These are phyloP conservation scores for Botrytis squamosa DNA, from an alignment of 2,329 filamentous ascomycete genomes.

Conservation along the genomic window DNA sequence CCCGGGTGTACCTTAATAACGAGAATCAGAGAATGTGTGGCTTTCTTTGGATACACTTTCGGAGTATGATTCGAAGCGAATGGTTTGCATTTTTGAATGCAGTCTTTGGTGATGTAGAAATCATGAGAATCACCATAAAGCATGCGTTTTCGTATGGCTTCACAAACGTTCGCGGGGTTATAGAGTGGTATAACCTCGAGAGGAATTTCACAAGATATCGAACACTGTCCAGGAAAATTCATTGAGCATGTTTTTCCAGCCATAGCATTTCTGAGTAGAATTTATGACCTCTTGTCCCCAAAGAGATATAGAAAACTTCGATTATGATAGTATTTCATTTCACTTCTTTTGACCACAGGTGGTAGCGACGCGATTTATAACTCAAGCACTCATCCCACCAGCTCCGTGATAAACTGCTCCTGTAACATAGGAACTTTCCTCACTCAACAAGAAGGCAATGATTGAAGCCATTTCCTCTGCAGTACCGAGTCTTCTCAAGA, in stretches of 20 bases:
- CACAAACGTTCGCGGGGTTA: not conserved
- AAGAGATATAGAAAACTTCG: too few relatives aligned
- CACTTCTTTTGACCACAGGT: not conserved
- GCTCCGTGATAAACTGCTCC: slow-evolving; percentile 35
- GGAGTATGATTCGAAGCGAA: not conserved
- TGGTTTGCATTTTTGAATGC: not conserved
- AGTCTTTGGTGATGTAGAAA: not conserved
- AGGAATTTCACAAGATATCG: rapidly evolving
- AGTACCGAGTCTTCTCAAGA: slow-evolving; percentile 45
- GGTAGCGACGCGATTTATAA: rapidly evolving
- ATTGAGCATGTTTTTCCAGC: not conserved
- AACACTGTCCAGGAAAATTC: not conserved
- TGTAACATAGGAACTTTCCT: slow-evolving; percentile 35
- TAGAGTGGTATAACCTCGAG: not conserved
- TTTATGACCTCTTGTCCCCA: not conserved
- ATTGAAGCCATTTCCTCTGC: slow-evolving; percentile 46
- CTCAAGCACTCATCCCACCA: slow-evolving; percentile 36
- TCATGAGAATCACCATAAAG: not conserved
- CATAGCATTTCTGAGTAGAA: not conserved
- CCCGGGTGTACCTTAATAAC: not conserved
- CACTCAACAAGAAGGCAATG: slow-evolving; percentile 49
- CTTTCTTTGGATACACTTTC: too few relatives aligned
- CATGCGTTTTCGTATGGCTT: not conserved
- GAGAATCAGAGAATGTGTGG: too few relatives aligned
- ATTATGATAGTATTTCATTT: rapidly evolving